Conservation (phyloP, 2,329 filamentous ascomycete genomes). For the Fusarium cicatricum region DNA sequence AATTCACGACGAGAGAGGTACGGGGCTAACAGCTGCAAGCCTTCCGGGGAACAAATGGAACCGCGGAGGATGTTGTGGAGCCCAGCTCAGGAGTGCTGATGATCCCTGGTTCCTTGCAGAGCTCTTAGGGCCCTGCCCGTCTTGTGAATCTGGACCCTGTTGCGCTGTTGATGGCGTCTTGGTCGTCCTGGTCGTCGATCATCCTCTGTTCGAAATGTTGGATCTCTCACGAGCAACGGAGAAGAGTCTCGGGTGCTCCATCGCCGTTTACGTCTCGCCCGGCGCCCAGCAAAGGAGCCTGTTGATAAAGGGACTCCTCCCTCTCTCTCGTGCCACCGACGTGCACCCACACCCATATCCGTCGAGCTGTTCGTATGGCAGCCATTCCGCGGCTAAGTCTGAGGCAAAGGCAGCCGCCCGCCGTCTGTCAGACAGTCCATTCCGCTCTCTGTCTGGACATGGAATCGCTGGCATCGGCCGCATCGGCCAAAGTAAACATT, state of each 20-base stretch:
- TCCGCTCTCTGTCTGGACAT: conserved; percentile 5
- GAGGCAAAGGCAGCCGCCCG: conserved; percentile 26
- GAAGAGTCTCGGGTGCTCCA: conserved; percentile 2
- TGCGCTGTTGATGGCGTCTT: conserved; percentile 7
- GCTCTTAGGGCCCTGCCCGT: conserved; percentile 4
- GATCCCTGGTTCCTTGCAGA: conserved; percentile 19
- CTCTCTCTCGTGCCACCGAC: conserved; percentile 17
- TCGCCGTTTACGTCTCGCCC: conserved; percentile 3
- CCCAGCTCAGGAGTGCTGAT: conserved; percentile 22
- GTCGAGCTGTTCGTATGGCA: conserved; percentile 33
- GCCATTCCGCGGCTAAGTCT: conserved; percentile 26
- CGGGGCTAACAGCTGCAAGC: conserved; percentile 32
- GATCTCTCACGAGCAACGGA: background rate
- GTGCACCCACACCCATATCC: conserved; percentile 25
- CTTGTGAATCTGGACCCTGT: conserved; percentile 23
- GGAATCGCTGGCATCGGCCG: background rate
- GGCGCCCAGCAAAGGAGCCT: background rate
- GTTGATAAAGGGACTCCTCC: conserved; percentile 29
- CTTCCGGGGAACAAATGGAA: conserved; percentile 38
- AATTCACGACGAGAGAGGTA: conserved; percentile 1
- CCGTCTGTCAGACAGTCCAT: conserved; percentile 18
- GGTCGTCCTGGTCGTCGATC: conserved; percentile 26
- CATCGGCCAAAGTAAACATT: background rate
- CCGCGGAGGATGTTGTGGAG: conserved; percentile 36
- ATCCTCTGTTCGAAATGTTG: conserved; percentile 6